phyloP scores from a whole-genome alignment of 352 stramenopile species.

The Stramenopiles sp. region DNA sequence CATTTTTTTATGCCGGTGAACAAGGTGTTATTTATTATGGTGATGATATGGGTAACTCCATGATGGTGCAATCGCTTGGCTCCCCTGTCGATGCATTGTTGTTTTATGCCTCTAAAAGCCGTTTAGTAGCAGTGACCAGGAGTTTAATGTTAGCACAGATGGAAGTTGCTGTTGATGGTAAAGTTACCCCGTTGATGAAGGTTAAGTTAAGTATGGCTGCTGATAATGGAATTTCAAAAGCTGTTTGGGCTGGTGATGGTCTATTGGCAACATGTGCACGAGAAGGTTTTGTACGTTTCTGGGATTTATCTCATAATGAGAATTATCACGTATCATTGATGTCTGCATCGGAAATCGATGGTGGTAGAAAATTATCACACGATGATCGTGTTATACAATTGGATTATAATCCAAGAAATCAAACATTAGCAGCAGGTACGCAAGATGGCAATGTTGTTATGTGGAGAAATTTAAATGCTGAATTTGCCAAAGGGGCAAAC shows the following conservation, averaged over 20 bases:
- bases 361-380: constrained; percentile 10
- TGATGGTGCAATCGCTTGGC: constrained; percentile 55
- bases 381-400: constrained; percentile 50
- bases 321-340: constrained; percentile 68
- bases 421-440: constrained; percentile 61
- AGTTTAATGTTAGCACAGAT: constrained; percentile 62
- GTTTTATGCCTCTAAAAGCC: constrained; percentile 31
- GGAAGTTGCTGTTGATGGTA: constrained; percentile 53
- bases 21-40: constrained; percentile 61
- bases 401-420: constrained; percentile 57
- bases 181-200: constrained; percentile 50
- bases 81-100: constrained; percentile 65
- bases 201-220: constrained; percentile 59
- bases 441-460: constrained; percentile 54
- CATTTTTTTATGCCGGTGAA: constrained; percentile 80
- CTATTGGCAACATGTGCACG: constrained; percentile 64
- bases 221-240: constrained; percentile 39
- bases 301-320: constrained; percentile 64
- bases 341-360: constrained; percentile 10
- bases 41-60: constrained; percentile 71
- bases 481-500: too few relatives aligned
- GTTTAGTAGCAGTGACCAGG: constrained; percentile 66
- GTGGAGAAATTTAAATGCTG: too few relatives aligned
- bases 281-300: constrained; percentile 66
- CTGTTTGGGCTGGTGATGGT: constrained; percentile 57